Base-by-base conservation (phyloP, 345 rosid species). In the Diplotaxis tenuifolia region DNA sequence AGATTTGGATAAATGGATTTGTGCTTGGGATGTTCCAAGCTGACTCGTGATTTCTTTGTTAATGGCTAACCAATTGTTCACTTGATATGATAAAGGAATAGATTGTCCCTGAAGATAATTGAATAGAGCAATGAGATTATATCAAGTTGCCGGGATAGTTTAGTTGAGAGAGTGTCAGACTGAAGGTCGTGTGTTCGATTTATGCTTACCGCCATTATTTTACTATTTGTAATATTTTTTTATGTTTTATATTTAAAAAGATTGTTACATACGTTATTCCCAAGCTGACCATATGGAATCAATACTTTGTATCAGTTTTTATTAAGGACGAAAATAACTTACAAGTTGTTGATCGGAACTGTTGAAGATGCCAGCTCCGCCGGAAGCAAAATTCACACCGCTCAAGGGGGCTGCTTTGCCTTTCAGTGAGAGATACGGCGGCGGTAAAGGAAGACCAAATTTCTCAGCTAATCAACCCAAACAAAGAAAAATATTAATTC, bases 131-230 rank as follows among this genome's bases (percentile, higher is more conserved):
- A 42, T 40, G 1, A 42, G 3, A 0, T 14, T 14, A 5, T 42
- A 5, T 14, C 50, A 42, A 14, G 16, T 42, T 14, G 50, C 50
- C 18, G 50, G 50, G 50, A 42, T 42, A 42, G 18, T 18, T 86
- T 21, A 47, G 19, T 47, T 47, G 93, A 90, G 93, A 88, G 96
- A 89, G 96, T 92, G 90, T 91, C 96, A 88, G 96, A 88, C 93
- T 92, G 96, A 88, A 92, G 93, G 96, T 81, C 92, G 85, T 87
- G 90, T 89, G 93, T 89, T 91, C 96, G 91, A 84, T 89, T 91
- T 84, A 89, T 85, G 93, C 83, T 86, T 93, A 87, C 93, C 91
- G 93, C 93, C 86, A 1, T 12, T 14, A 14, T 1, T 12, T 40
- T 36, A 11, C 6, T 3, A 40, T 40, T 38, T 38, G 47, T 1